These are phyloP conservation scores for Ligustrum vulgare DNA, from an alignment of 257 asterid species.

Conservation along the genomic window DNA sequence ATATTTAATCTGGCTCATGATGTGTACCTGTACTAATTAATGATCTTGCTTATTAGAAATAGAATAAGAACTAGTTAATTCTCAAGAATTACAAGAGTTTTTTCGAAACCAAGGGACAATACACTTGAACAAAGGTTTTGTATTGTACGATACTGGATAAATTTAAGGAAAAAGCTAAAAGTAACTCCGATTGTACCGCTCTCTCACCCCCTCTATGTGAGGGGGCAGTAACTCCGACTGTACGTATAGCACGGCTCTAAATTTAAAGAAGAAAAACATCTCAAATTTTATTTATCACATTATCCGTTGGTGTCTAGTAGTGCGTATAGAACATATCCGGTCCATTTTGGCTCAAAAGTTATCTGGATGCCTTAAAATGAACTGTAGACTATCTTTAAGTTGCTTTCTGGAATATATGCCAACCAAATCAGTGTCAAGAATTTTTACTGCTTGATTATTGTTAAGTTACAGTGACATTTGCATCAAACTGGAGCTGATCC, in stretches of 20 bases:
- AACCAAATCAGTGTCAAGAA: conserved; percentile 7
- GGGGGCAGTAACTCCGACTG: no score
- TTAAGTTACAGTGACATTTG: not conserved
- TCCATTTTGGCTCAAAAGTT: not conserved
- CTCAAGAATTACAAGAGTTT: no score
- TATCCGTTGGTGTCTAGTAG: not conserved
- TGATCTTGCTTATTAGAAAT: no score
- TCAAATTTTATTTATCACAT: not conserved
- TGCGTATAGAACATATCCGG: not conserved
- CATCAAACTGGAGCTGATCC: not conserved
- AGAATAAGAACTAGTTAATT: no score
- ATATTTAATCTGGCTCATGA: not conserved
- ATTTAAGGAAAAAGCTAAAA: not conserved
- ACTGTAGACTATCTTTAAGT: not conserved
- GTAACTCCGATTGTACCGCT: no score
- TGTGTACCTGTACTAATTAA: not conserved
- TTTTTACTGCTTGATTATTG: not conserved
- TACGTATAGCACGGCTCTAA: no score
- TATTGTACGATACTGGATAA: no score
- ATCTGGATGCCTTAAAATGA: not conserved
- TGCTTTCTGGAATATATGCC: conserved; percentile 18
- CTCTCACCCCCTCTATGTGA: no score
- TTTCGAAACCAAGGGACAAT: no score
- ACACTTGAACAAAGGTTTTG: no score
- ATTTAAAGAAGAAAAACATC: not conserved